Conservation (phyloP, 495 filamentous ascomycete species). For the Wilcoxina mikolae region DNA sequence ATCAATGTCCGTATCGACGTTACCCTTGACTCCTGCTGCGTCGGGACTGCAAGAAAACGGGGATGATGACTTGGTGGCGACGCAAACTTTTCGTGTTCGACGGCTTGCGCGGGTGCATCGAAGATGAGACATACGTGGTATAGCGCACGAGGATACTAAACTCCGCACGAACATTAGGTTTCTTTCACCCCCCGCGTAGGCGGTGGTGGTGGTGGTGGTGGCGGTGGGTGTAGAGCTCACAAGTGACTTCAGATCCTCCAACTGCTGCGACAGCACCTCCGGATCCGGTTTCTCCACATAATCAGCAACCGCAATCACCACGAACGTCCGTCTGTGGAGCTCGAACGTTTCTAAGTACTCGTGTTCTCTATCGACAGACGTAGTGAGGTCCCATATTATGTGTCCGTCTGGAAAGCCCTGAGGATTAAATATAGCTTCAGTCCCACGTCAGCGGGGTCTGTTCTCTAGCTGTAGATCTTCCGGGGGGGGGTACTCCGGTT, state of each 20-base stretch:
- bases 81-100: conserved; percentile 23
- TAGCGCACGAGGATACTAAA: conserved; percentile 32
- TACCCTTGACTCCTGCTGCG: conserved; percentile 49
- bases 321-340: conserved; percentile 24
- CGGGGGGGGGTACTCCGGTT: conserved; percentile 53
- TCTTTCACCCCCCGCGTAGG: neutral
- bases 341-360: conserved; percentile 28
- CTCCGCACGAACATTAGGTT: neutral
- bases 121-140: conserved; percentile 39
- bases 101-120: conserved; percentile 23
- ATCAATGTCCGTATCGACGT: conserved; percentile 93
- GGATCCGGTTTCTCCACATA: conserved; percentile 16
- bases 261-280: conserved; percentile 44
- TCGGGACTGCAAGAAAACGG: conserved; percentile 54
- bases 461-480: neutral
- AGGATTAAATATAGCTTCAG: conserved; percentile 82
- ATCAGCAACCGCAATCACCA: conserved; percentile 22
- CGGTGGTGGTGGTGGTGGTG: no score
- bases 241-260: conserved; percentile 57
- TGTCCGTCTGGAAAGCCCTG: conserved; percentile 77
- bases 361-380: conserved; percentile 49
- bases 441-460: neutral
- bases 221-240: conserved; percentile 31
- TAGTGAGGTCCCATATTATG: conserved; percentile 80
- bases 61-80: conserved; percentile 26